Percentiles rank a stretch among this genome's conserved stretches.
Conservation (phyloP, 805 yeast genomes). For the Lipomyces lipofer region DNA sequence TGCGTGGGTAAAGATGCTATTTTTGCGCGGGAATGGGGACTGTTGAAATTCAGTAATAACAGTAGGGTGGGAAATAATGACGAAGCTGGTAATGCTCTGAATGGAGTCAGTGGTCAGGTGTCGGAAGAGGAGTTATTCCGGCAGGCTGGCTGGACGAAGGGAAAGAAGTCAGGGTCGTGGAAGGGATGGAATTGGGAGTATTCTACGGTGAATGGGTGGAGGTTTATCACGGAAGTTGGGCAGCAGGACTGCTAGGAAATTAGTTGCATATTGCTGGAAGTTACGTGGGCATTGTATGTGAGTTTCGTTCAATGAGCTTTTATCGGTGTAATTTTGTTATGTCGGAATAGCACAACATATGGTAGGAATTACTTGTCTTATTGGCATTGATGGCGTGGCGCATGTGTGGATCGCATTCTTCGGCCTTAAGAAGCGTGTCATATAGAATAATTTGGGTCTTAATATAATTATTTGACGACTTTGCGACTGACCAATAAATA, state of each 20-base stretch:
- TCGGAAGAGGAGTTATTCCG: constrained; percentile 20
- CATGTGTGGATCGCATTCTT: too few species aligned
- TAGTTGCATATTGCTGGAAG: too few species aligned
- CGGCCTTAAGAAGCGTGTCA: too few species aligned
- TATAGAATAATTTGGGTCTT: too few species aligned
- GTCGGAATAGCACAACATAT: too few species aligned
- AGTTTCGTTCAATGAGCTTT: too few species aligned
- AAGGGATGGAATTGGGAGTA: constrained; percentile 28
- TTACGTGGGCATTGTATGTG: too few species aligned
- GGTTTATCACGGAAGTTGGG: constrained; percentile 2
- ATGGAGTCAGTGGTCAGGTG: constrained; percentile 13
- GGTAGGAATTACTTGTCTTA: too few species aligned
- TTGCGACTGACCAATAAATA: too few species aligned
- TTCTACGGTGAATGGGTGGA: constrained; percentile 25
- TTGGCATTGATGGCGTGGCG: too few species aligned
- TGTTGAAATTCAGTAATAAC: background rate
- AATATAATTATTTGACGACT: too few species aligned
- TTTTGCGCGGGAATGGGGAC: constrained; percentile 29
- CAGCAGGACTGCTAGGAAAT: background rate
- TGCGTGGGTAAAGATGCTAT: constrained; percentile 23
- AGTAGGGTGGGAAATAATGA: background rate
- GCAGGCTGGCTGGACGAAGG: background rate
- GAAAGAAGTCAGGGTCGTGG: constrained; percentile 1
- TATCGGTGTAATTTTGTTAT: too few species aligned
- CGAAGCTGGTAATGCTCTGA: constrained; percentile 5